Base-by-base conservation (phyloP, 768 basidiomycete genomes). In the Lyophyllum decastes region DNA sequence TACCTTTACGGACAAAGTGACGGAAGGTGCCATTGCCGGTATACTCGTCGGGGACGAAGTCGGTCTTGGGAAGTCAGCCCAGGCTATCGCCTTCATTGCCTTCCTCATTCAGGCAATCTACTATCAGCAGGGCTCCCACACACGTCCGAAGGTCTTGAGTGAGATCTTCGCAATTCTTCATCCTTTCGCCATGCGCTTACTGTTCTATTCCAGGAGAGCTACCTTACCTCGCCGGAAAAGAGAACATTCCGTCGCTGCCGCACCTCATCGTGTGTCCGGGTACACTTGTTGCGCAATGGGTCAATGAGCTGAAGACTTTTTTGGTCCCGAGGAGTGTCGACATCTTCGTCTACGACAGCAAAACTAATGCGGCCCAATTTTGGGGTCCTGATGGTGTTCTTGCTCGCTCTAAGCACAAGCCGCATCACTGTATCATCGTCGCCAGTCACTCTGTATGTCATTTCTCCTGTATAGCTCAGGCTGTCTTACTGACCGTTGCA, bases 21-120 rank as follows among this genome's bases (percentile, higher is more conserved):
- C 5, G 0, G 16, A 17, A 14, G 24, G 61, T 0, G 22, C 2
- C 26, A 14, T 34, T 40, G 6, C 38, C 17, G 69, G 71, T 0
- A 53, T 64, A 2, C 65, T 71, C 10, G 24, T 72, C 10, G 60
- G 64, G 2, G 69, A 73, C 40, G 67, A 71, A 14, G 73, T 76
- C 4, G 71, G 74, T 0, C 62, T 74, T 0, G 71, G 72, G 0
- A 76, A 76, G 49, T 74, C 72, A 0, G 58, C 64, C 6, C 68
- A 68, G 27, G 44, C 68, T 0, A 43, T 65, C 2, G 30, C 63
- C 0, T 21, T 66, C 0, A 55, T 71, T 2, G 66, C 64, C 0
- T 68, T 68, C 46, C 47, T 72, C 0, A 61, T 57, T 21, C 48
- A 61, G 17, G 44, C 33, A 8, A 55, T 64, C 26, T 44, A 5